Evolutionary conservation across 1,284 basidiomycete genomes (phyloP), one percentile per base, ranked within the genome.

Genomic region (Polyporus tsugae): DNA sequence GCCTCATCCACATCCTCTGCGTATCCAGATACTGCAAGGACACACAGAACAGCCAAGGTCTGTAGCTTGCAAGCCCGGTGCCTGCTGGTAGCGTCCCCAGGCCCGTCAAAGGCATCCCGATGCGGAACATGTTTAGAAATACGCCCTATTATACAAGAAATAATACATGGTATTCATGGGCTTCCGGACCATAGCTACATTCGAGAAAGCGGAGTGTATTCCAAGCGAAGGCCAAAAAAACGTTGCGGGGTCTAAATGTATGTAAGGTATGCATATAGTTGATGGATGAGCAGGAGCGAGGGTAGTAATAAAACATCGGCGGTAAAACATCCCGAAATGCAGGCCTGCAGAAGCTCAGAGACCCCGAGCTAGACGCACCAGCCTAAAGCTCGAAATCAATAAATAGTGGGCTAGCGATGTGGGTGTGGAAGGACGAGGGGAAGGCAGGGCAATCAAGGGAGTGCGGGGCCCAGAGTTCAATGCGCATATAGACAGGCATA

Each of bases 391-490:
- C 36, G 33, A 19, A n/a, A 35, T 38, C n/a, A 58, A 60, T 38
- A 60, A 25, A 60, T 39, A 41, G 55, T n/a, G 33, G 55, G 35
- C 29, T 60, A 60, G 58, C 36, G 36, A 60, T 60, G 58, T 60
- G 52, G 52, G 1, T 22, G 52, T 25, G 46, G n/a, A 11, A 10
- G 39, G 13, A 10, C 39, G 29, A 15, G 52, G 58, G n/a, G 35
- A 36, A 38, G 36, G 15, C 17, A 59, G 5, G 38, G 22, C 22
- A 59, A 39, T 19, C 36, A 36, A 39, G 13, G 52, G 36, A 41
- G 38, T 42, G n/a, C 10, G 22, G 38, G 22, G 38, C 57, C 22
- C 22, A 41, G 6, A 38, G 58, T 6, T 41, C 22, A 38, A 41
- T 39, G 41, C 1, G 38, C 58, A 25, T 7, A 25, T 38, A 39